Conservation (phyloP, 495 filamentous ascomycete species). For the Neurospora terricola region DNA sequence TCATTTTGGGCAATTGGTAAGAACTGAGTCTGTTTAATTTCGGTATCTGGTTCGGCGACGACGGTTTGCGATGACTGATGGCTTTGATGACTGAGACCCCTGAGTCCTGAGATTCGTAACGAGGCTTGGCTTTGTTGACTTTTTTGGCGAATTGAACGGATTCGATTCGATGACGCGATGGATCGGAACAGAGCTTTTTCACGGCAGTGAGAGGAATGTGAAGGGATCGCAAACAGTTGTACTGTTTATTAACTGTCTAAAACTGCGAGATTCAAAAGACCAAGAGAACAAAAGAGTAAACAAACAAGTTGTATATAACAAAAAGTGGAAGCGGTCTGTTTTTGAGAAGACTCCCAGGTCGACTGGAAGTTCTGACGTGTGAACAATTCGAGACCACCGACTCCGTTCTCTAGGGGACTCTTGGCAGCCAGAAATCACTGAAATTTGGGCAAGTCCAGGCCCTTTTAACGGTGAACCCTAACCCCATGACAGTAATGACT, state of each 20-base stretch:
- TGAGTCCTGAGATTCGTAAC: neutral
- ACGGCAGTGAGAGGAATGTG: neutral
- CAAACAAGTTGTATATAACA: neutral
- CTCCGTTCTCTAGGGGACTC: neutral
- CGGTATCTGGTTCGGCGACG: neutral
- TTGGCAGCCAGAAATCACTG: neutral
- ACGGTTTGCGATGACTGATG: neutral
- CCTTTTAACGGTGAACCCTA: neutral
- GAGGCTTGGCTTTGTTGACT: neutral
- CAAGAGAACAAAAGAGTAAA: neutral
- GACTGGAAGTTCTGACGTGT: neutral
- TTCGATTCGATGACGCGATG: neutral
- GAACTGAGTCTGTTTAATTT: neutral
- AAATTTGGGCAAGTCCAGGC: neutral
- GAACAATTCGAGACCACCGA: neutral
- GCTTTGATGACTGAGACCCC: neutral
- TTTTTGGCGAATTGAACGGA: neutral
- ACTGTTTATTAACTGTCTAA: neutral
- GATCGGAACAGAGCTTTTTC: neutral
- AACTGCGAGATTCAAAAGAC: neutral
- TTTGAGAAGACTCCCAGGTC: neutral
- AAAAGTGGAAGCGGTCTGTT: neutral
- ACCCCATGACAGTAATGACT: neutral
- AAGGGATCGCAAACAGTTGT: neutral
- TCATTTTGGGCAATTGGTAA: conserved; percentile 34